Evolutionary conservation across 2,329 filamentous ascomycete genomes (phyloP), one percentile per base, ranked within the genome.

Genomic region (Atkinsonella hypoxylon): DNA sequence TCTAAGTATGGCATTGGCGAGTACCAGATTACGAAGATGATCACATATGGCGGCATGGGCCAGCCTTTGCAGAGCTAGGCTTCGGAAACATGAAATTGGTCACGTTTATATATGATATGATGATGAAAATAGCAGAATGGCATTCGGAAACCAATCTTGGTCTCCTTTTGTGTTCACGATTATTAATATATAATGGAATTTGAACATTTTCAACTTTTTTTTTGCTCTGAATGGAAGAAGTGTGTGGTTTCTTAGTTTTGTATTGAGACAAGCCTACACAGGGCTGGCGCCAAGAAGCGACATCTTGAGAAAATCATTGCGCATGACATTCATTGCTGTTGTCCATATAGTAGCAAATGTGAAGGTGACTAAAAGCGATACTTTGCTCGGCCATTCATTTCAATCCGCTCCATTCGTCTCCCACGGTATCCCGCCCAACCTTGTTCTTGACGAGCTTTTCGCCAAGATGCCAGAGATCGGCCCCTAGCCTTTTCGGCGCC

Each of bases 1-100:
- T 85, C 83, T 55, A 78, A 81, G 64, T 86, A 89, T 53, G 87
- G 87, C 15, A 81, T 89, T 54, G 79, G 82, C 13, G 87, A 91
- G 68, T 91, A 89, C 63, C 75, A 83, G 62, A 69, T 78, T 41
- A 85, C 84, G 56, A 91, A 91, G 75, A 86, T 77, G 62, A 60
- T 71, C 36, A 70, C 77, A 11, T 73, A 68, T 51, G 77, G 77
- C 15, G 76, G 76, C 8, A 76, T 79, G 72, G 71, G 70, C 41
- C 71, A 77, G 67, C 69, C 74, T n/a, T 62, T 81, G 54, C 75
- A 81, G 62, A 67, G 61, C 51, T 71, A 53, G 45, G 11, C 13
- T 22, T 5, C 4, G 17, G 17, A 36, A 36, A 26, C 3, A 36
- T 36, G 34, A 36, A 36, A 12, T 36, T 36, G 7, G 13, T 36